These are phyloP conservation scores for Phytophthora constricta DNA, from an alignment of 352 stramenopile genomes.

Conservation along the genomic window DNA sequence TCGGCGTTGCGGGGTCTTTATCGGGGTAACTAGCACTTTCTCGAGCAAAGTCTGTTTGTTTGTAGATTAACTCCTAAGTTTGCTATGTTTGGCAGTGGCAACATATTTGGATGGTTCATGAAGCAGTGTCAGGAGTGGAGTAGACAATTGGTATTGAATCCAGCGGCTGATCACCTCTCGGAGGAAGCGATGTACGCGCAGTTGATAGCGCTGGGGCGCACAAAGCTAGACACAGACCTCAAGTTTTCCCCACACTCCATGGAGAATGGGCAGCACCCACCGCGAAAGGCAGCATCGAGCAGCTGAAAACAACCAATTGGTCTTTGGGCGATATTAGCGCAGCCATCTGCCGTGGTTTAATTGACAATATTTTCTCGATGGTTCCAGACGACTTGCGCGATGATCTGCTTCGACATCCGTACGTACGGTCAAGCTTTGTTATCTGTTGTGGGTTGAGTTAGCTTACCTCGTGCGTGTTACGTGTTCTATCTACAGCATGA, in stretches of 20 bases:
- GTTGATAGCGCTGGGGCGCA: conserved; percentile 54
- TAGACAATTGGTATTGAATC: conserved; percentile 38
- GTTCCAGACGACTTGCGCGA: conserved; percentile 46
- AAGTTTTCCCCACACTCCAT: conserved; percentile 58
- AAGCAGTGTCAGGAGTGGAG: conserved; percentile 62
- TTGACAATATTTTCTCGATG: conserved; percentile 70
- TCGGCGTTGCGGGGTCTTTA: conserved; percentile 67
- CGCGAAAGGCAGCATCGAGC: conserved; percentile 45
- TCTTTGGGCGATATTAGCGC: conserved; percentile 71
- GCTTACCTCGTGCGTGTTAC: background rate
- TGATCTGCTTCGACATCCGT: conserved; percentile 44
- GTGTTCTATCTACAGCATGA: conserved; percentile 44
- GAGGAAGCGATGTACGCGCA: conserved; percentile 46
- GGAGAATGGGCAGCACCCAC: conserved; percentile 55
- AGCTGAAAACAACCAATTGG: conserved; percentile 56
- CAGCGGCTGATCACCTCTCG: conserved; percentile 18
- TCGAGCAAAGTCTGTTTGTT: no score
- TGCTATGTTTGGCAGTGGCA: no score
- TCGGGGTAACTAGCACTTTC: conserved; percentile 71
- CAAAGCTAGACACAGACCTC: conserved; percentile 54
- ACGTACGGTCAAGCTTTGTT: conserved; percentile 13
- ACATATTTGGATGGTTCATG: conserved; percentile 72
- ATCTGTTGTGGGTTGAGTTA: conserved; percentile 2
- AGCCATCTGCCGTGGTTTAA: conserved; percentile 59
- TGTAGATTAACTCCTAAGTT: no score